These are phyloP conservation scores for Talaromyces ruber DNA, from an alignment of 495 filamentous ascomycete species.

Conservation along the genomic window DNA sequence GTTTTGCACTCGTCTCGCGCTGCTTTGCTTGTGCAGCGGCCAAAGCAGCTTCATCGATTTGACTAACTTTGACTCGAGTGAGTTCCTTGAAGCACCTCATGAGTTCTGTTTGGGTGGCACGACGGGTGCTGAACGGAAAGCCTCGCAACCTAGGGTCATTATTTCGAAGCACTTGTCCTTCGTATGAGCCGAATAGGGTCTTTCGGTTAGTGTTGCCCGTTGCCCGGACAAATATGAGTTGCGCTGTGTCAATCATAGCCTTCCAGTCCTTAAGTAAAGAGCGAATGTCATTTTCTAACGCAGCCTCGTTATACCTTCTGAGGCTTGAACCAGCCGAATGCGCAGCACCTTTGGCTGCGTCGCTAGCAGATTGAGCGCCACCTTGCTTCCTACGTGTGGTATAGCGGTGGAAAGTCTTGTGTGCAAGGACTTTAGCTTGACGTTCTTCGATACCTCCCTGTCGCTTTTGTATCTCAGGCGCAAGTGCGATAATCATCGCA, in stretches of 20 bases:
- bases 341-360: constrained; percentile 80
- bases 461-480: constrained; percentile 67
- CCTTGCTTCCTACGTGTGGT: constrained; percentile 94
- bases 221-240: constrained; percentile 82
- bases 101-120: constrained; percentile 88
- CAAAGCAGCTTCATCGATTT: constrained; percentile 55
- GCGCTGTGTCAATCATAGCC: constrained; percentile 67
- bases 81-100: constrained; percentile 90
- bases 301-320: constrained; percentile 88
- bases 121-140: constrained; percentile 91
- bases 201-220: constrained; percentile 76
- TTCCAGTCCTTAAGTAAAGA: constrained; percentile 74
- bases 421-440: constrained; percentile 77
- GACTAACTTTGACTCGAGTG: constrained; percentile 75
- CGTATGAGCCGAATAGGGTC: constrained; percentile 84
- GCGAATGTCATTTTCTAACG: constrained; percentile 74
- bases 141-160: constrained; percentile 80
- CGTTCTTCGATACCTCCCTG: constrained; percentile 62
- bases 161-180: constrained; percentile 70
- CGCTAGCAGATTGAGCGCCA: constrained; percentile 87
- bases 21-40: constrained; percentile 36
- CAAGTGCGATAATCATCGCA: constrained; percentile 85
- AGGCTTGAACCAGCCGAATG: constrained; percentile 89
- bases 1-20: constrained; percentile 21
- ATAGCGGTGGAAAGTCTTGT: constrained; percentile 97